Base-by-base conservation (phyloP, 2,329 filamentous ascomycete species). In the Alternaria gaisen region DNA sequence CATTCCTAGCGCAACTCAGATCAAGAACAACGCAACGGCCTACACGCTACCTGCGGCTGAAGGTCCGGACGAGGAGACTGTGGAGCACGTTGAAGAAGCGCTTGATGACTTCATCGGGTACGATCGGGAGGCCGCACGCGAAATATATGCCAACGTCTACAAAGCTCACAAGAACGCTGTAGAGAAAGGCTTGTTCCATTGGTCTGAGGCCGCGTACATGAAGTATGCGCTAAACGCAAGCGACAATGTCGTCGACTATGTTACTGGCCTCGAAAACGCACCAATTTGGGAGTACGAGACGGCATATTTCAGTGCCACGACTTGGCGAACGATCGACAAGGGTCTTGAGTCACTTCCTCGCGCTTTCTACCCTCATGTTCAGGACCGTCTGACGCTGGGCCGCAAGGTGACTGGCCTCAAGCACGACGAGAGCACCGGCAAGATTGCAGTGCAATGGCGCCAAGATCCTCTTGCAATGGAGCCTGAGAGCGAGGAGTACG, bases 301-400 rank as follows among this genome's bases (percentile, higher is more conserved):
- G 3, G 80, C 86, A 5, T 90, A 90, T 75, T 90, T 90, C 71
- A 69, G 74, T 1, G 87, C 88, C 0, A 85, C 85, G 0, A 81
- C 82, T 4, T 90, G 86, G 86, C 81, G 80, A n/a, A 91, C 89
- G 4, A 90, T 91, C 63, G 86, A 91, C 69, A 82, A 85, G 70
- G 86, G 86, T 1, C 73, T 88, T 0, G 86, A 84, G 61, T 84
- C 85, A 0, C 82, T 92, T 0, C 88, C 89, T 0, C 73, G 80
- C 0, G 85, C 89, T 0, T 91, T 92, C 76, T 81, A 83, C 11
- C 89, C 90, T 0, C 83, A 87, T 20, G 84, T 91, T 2, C 79
- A 84, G 56, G 83, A 86, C 38, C 81, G 83, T 41, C 85, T 86
- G 0, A 85, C 83, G 1, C 84, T 89, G 65, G 82, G 84, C 58